Evolutionary conservation across 805 yeast species (phyloP).

Genomic region (Starmerella tilneyi): DNA sequence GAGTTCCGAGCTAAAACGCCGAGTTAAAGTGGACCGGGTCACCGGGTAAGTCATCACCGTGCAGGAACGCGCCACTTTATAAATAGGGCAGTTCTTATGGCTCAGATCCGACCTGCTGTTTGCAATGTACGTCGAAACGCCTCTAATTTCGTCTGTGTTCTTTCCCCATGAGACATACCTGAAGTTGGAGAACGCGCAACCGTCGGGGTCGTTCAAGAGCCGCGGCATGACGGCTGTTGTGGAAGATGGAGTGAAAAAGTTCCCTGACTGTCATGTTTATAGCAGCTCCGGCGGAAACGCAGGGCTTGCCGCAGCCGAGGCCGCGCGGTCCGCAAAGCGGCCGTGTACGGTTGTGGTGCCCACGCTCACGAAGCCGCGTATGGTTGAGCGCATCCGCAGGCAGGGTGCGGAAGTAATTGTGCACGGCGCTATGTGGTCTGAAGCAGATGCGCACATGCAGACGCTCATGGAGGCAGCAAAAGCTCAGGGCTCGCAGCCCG

Average conservation of each 20-base stretch:
- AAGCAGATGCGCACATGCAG: slow-evolving; percentile 62
- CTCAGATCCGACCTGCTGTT: too few relatives aligned
- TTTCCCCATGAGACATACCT: slow-evolving; percentile 63
- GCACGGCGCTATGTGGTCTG: slow-evolving; percentile 68
- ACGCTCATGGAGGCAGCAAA: slow-evolving; percentile 39
- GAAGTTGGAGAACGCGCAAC: slow-evolving; percentile 79
- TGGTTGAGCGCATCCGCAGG: slow-evolving; percentile 37
- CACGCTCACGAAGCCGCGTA: slow-evolving; percentile 37
- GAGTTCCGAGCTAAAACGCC: too few relatives aligned
- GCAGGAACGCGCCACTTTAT: too few relatives aligned
- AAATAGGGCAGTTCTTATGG: too few relatives aligned
- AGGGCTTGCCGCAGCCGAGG: slow-evolving; percentile 90
- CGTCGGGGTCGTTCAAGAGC: slow-evolving; percentile 86
- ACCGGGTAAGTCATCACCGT: too few relatives aligned
- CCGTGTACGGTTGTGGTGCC: slow-evolving; percentile 57
- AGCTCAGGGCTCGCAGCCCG: slow-evolving; percentile 67
- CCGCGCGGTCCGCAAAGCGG: slow-evolving; percentile 56
- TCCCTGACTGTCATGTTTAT: slow-evolving; percentile 55
- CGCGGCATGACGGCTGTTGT: slow-evolving; percentile 28
- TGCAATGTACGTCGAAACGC: slow-evolving; percentile 37
- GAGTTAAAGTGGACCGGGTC: too few relatives aligned
- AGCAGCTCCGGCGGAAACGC: slow-evolving; percentile 81
- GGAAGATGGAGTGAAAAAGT: slow-evolving; percentile 34
- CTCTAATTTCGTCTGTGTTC: slow-evolving; percentile 59
- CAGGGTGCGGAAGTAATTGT: slow-evolving; percentile 46